Evolutionary conservation across 2,329 filamentous ascomycete genomes (phyloP), one percentile per base, ranked within the genome.

Genomic region (Trichoderma harzianum): DNA sequence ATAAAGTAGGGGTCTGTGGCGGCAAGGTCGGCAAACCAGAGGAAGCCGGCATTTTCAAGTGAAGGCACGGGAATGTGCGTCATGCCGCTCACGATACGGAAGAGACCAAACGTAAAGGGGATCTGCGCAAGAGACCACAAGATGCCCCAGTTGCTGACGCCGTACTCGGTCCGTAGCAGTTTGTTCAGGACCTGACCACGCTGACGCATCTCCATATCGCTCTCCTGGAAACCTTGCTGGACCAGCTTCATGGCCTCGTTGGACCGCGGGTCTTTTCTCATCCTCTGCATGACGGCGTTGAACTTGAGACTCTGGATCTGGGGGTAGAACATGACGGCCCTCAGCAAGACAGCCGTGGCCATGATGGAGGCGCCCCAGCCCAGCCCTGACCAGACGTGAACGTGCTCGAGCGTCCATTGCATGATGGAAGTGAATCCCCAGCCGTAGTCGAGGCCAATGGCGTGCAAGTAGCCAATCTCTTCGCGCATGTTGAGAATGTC

Each of bases 361-460:
- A 91, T 81, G 76, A 98, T 92, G 72, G 92, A 89, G 2, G 84
- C 90, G 86, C 93, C 94, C 96, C 96, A 98, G 14, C 94, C 93
- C 70, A 93, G 82, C 43, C 92, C 93, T 2, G 81, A 83, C 76
- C 87, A 91, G 73, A 98, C 85, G 82, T 99, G 94, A 53, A 97
- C 79, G 79, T 95, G 90, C 84, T 99, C 96, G 12, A 98, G 83
- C 3, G 89, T 26, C 86, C 87, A 95, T 82, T 98, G 87, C 80
- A 96, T 90, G 18, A 89, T 75, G 5, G 90, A 83, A 0, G 94
- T 93, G 6, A 93, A 89, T 18, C 95, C 95, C 84, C 85, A 95
- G 78, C 95, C 94, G 78, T 92, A 98, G 77, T 98, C 93, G 26
- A 99, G 84, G 4, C 96, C 96, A 12, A 98, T 85, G 7, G 89